phyloP scores from a whole-genome alignment of 2,329 filamentous ascomycete species.

The Nigrospora oryzae region DNA sequence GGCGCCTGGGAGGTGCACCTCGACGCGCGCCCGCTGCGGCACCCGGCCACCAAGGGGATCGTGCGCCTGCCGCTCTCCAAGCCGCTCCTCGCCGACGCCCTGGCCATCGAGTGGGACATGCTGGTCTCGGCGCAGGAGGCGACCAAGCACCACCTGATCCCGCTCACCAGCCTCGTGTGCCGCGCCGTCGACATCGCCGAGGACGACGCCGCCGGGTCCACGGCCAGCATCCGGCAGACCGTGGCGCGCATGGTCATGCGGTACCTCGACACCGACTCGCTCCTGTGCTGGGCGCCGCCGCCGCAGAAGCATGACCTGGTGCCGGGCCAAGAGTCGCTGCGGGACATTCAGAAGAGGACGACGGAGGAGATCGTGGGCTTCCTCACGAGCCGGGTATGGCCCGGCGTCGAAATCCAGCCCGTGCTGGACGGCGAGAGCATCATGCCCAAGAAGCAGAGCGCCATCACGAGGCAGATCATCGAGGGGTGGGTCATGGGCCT shows the following conservation, averaged over 20 bases:
- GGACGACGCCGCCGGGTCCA: conserved; percentile 6
- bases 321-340: conserved; percentile 50
- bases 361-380: conserved; percentile 65
- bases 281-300: conserved; percentile 77
- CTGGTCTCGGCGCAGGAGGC: conserved; percentile 77
- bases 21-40: conserved; percentile 72
- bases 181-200: conserved; percentile 73
- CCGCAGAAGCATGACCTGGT: conserved; percentile 37
- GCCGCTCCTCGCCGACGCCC: conserved; percentile 70
- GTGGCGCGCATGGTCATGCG: conserved; percentile 66
- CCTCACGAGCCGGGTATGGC: conserved; percentile 70
- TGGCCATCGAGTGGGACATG: conserved; percentile 90
- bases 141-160: conserved; percentile 78
- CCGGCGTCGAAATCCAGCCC: conserved; percentile 67
- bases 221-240: conserved; percentile 46
- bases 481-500: conserved; percentile 68
- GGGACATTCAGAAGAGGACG: conserved; percentile 62
- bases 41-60: conserved; percentile 61
- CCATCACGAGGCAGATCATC: conserved; percentile 69
- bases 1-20: conserved; percentile 61
- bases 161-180: conserved; percentile 76
- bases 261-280: conserved; percentile 85
- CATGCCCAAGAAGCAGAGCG: conserved; percentile 63
- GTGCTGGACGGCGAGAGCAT: conserved; percentile 76
- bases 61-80: conserved; percentile 68